Percentiles rank a stretch among this genome's conserved stretches.
Evolutionary conservation across 2,329 filamentous ascomycete species (phyloP).

Genomic region (Biscogniauxia mediterranea): DNA sequence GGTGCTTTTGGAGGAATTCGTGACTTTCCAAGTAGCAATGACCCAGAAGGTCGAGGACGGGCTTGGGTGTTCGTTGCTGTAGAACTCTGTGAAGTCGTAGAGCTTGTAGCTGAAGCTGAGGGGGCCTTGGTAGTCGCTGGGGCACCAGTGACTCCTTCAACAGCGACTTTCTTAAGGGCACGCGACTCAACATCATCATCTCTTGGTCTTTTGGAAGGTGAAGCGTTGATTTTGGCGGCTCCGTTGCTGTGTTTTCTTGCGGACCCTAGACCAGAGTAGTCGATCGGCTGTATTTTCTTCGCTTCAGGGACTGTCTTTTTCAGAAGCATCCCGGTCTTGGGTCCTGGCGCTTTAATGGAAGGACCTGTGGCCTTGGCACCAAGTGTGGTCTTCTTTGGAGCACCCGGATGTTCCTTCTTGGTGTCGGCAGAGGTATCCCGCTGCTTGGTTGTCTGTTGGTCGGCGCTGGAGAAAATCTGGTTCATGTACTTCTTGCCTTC

Average conservation of each 20-base stretch:
- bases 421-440: conserved; percentile 8
- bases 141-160: conserved; percentile 28
- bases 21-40: conserved; percentile 47
- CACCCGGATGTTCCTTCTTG: conserved; percentile 20
- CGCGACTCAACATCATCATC: conserved; percentile 40
- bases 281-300: conserved; percentile 22
- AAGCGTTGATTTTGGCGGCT: conserved; percentile 14
- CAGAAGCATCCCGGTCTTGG: conserved; percentile 11
- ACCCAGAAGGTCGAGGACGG: conserved; percentile 29
- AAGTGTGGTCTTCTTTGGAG: conserved; percentile 13
- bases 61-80: conserved; percentile 17
- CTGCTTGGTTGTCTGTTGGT: neutral
- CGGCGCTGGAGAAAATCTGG: conserved; percentile 30
- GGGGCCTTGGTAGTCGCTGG: conserved; percentile 35
- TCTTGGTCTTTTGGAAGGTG: conserved; percentile 35
- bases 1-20: conserved; percentile 43
- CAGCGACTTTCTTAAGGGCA: conserved; percentile 38
- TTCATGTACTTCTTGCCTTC: conserved; percentile 49
- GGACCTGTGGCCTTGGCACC: conserved; percentile 10
- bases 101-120: conserved; percentile 13
- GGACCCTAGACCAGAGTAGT: conserved; percentile 29
- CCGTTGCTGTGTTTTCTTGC: conserved; percentile 27
- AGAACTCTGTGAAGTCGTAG: conserved; percentile 3
- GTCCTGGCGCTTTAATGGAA: conserved; percentile 6
- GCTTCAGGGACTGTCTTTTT: conserved; percentile 15